Evolutionary conservation across 2,329 filamentous ascomycete species (phyloP).

Genomic region (Geosmithia morbida): DNA sequence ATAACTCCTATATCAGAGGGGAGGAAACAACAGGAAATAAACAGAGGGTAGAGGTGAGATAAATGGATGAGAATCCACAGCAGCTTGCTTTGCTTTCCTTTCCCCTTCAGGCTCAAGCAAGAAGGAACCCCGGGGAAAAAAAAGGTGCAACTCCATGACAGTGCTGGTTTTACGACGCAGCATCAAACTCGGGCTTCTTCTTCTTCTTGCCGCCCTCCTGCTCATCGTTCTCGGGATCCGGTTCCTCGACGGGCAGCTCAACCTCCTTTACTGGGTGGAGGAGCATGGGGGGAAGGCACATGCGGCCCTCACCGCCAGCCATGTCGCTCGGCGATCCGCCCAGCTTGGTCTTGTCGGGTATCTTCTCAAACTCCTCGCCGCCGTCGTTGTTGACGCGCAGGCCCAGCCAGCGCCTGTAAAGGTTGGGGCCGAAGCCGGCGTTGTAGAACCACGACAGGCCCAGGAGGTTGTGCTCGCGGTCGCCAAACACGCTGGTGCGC

Average conservation of each 20-base stretch:
- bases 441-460: constrained; percentile 91
- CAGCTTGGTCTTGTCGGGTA: constrained; percentile 34
- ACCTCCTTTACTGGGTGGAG: constrained; percentile 79
- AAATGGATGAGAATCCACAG: too few relatives aligned
- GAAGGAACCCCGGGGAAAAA: neutral
- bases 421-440: constrained; percentile 61
- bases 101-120: neutral
- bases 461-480: constrained; percentile 77
- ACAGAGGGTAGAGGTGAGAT: neutral
- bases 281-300: constrained; percentile 84
- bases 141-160: neutral
- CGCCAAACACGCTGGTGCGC: constrained; percentile 60
- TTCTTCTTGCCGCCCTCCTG: neutral
- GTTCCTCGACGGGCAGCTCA: constrained; percentile 47
- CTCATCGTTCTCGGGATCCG: constrained; percentile 25
- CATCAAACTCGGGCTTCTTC: constrained; percentile 25
- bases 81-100: too few relatives aligned
- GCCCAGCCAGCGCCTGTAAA: constrained; percentile 80
- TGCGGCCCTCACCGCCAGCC: constrained; percentile 61
- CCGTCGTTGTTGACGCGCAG: constrained; percentile 66
- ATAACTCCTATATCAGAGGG: too few relatives aligned
- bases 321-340: constrained; percentile 34
- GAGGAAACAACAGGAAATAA: neutral
- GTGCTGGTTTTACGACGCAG: constrained; percentile 21
- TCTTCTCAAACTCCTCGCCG: constrained; percentile 60